Evolutionary conservation across 257 asterid species (phyloP).

Genomic region (Pogostemon cablin): DNA sequence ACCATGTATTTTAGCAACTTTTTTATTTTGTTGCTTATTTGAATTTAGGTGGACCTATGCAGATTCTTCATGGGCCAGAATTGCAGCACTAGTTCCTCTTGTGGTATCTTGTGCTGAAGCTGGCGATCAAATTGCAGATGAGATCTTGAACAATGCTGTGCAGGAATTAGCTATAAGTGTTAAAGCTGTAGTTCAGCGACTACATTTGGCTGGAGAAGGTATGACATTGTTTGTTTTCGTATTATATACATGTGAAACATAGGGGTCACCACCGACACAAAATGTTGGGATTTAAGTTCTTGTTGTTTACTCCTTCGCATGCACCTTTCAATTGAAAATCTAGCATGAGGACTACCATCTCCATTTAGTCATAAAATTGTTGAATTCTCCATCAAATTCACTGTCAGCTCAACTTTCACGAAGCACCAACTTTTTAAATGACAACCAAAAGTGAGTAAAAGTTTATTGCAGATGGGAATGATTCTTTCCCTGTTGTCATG

Average conservation of each 20-base stretch:
- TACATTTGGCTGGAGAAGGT: constrained; percentile 88
- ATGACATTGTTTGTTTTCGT: constrained; percentile 23
- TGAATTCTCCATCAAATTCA: constrained; percentile 11
- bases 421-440: constrained; percentile 4
- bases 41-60: constrained; percentile 98
- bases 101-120: constrained; percentile 94
- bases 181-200: constrained; percentile 81
- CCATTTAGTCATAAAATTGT: neutral
- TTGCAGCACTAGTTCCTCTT: constrained; percentile 92
- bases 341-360: neutral
- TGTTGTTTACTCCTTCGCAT: neutral
- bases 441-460: constrained; percentile 24
- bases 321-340: neutral
- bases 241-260: constrained; percentile 6
- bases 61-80: constrained; percentile 98
- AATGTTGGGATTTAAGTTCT: constrained; percentile 15
- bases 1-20: constrained; percentile 33
- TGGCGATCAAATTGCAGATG: constrained; percentile 83
- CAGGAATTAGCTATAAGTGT: constrained; percentile 81
- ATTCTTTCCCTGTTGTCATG: constrained; percentile 83
- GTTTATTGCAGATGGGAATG: constrained; percentile 65
- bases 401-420: constrained; percentile 6
- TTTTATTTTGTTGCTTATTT: constrained; percentile 56
- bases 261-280: neutral
- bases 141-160: constrained; percentile 73